phyloP scores from a whole-genome alignment of 805 yeast genomes.

The Barnettozyma pratensis region DNA sequence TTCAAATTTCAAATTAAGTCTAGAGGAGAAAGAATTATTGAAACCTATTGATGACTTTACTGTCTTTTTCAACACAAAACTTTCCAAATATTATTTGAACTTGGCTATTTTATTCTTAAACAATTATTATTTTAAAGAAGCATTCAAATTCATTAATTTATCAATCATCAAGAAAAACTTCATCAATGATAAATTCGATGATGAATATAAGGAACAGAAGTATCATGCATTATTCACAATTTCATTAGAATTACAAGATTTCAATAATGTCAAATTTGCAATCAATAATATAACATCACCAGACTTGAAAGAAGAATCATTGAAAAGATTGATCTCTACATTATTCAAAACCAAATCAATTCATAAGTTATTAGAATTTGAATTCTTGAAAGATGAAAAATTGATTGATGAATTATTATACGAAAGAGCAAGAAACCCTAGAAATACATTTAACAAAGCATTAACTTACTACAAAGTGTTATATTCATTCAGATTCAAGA shows the following conservation, averaged over 20 bases:
- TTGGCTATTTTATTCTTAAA: conserved; percentile 33
- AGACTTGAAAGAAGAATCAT: conserved; percentile 17
- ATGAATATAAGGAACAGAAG: conserved; percentile 19
- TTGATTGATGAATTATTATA: conserved; percentile 38
- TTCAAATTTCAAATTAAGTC: conserved; percentile 19
- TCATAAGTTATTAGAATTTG: conserved; percentile 34
- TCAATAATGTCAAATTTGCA: conserved; percentile 31
- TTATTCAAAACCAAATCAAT: conserved; percentile 37
- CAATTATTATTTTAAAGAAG: conserved; percentile 25
- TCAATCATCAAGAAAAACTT: conserved; percentile 18
- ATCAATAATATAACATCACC: conserved; percentile 21
- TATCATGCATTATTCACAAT: conserved; percentile 22
- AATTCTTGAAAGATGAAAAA: conserved; percentile 39
- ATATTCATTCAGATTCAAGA: conserved; percentile 45
- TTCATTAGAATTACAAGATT: conserved; percentile 27
- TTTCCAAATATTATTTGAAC: conserved; percentile 33
- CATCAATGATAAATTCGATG: conserved; percentile 17
- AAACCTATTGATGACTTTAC: conserved; percentile 18
- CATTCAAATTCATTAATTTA: conserved; percentile 31
- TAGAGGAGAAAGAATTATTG: conserved; percentile 21
- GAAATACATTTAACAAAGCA: conserved; percentile 26
- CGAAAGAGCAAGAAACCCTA: conserved; percentile 20
- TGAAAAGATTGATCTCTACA: conserved; percentile 32
- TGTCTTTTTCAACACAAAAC: conserved; percentile 26
- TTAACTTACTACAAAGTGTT: conserved; percentile 44